Conservation (phyloP, 2,329 filamentous ascomycete genomes). For the Mycosphaerella sp. region DNA sequence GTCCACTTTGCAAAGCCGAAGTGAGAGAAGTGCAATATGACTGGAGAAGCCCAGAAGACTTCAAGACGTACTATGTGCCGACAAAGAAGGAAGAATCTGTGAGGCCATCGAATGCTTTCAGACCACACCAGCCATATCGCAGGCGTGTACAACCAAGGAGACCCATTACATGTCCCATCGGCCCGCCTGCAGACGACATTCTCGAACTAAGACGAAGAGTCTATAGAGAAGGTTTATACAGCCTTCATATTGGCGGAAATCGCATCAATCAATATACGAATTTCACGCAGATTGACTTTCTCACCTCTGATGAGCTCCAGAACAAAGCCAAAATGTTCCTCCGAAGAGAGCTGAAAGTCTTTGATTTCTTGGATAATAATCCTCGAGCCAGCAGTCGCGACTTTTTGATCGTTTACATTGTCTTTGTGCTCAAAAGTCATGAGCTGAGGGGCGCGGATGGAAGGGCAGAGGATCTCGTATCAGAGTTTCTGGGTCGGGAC, state of each 20-base stretch:
- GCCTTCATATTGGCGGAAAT: constrained; percentile 76
- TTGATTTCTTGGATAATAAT: constrained; percentile 57
- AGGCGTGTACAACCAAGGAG: constrained; percentile 3
- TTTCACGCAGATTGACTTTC: constrained; percentile 61
- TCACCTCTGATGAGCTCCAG: constrained; percentile 58
- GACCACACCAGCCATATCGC: background rate
- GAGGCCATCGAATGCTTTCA: background rate
- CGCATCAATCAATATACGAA: constrained; percentile 68
- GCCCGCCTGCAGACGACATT: constrained; percentile 28
- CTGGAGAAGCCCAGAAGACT: constrained; percentile 47
- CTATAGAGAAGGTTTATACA: constrained; percentile 67
- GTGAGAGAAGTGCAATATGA: constrained; percentile 60
- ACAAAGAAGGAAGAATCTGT: constrained; percentile 4
- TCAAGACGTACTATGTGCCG: constrained; percentile 48
- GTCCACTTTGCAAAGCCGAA: constrained; percentile 64
- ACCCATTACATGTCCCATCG: background rate
- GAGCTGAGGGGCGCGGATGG: constrained; percentile 74
- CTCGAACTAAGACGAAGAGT: constrained; percentile 61
- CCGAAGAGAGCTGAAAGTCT: constrained; percentile 75
- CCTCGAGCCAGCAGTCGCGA: constrained; percentile 42
- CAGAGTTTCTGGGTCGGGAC: constrained; percentile 69
- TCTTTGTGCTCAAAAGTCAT: constrained; percentile 75
- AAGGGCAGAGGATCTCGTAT: constrained; percentile 69
- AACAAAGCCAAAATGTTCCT: constrained; percentile 76
- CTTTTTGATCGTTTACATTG: constrained; percentile 77